Evolutionary conservation across 805 yeast species (phyloP).

Genomic region (Hanseniaspora pseudoguilliermondii): DNA sequence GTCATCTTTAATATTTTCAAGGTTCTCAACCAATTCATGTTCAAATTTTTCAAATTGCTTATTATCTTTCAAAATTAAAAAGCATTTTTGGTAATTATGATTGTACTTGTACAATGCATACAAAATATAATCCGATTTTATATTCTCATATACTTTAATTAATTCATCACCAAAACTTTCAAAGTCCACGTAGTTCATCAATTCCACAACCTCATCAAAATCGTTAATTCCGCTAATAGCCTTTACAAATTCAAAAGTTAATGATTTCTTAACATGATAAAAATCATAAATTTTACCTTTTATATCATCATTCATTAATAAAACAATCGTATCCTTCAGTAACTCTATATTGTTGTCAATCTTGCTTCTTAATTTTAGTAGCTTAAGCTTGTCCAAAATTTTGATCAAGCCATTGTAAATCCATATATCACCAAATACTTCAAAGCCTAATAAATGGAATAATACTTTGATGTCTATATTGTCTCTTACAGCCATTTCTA

Average conservation of each 20-base stretch:
- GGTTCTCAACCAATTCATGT: neutral
- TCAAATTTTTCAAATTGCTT: neutral
- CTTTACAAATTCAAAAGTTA: conserved; percentile 21
- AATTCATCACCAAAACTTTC: neutral
- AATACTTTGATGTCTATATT: conserved; percentile 22
- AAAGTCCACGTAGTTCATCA: neutral
- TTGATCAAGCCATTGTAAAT: conserved; percentile 21
- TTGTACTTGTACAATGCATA: neutral
- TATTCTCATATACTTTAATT: neutral
- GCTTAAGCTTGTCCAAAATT: conserved; percentile 19
- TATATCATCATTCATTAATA: conserved; percentile 1
- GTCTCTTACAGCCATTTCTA: neutral
- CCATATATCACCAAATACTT: conserved; percentile 25
- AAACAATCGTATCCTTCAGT: conserved; percentile 10
- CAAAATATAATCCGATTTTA: neutral
- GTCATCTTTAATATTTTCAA: neutral
- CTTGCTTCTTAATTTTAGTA: conserved; percentile 22
- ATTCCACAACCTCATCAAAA: neutral
- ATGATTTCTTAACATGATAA: conserved; percentile 18
- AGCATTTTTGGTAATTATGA: neutral
- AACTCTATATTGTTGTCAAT: conserved; percentile 14
- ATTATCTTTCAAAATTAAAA: neutral
- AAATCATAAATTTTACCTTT: conserved; percentile 13
- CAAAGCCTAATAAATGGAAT: conserved; percentile 20
- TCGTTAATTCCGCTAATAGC: neutral